Evolutionary conservation across 768 basidiomycete species (phyloP).

Genomic region (Amanita thiersii): DNA sequence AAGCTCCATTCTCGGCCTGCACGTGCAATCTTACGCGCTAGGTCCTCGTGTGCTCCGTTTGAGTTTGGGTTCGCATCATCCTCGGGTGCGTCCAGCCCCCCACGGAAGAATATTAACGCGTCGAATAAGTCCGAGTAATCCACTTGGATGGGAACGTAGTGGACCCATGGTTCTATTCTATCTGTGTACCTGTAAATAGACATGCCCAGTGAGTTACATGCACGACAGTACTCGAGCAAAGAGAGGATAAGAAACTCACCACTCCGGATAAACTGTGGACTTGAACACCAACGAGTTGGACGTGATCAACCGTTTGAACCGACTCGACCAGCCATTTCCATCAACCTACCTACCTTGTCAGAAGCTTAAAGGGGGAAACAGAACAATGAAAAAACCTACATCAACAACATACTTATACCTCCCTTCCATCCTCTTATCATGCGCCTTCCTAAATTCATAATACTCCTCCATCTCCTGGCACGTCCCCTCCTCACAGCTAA

Average conservation of each 20-base stretch:
- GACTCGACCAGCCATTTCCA: constrained; percentile 55
- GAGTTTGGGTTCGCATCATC: constrained; percentile 33
- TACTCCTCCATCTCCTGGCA: constrained; percentile 33
- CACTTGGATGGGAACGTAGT: constrained; percentile 61
- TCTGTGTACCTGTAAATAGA: constrained; percentile 46
- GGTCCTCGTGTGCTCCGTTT: constrained; percentile 45
- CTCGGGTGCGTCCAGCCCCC: constrained; percentile 16
- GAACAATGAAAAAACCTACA: constrained; percentile 23
- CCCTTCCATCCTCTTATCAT: constrained; percentile 32
- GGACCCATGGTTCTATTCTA: constrained; percentile 56
- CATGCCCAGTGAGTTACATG: too few relatives aligned
- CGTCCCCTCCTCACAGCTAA: constrained; percentile 29
- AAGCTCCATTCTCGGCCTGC: constrained; percentile 52
- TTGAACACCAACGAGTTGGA: constrained; percentile 56
- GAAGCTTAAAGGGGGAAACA: not conserved
- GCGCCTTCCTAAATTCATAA: constrained; percentile 38
- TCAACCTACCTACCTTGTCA: constrained; percentile 29
- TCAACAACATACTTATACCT: constrained; percentile 55
- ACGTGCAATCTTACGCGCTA: constrained; percentile 47
- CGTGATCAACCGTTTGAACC: constrained; percentile 55
- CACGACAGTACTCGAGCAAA: not conserved
- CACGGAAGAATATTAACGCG: constrained; percentile 63
- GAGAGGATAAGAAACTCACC: constrained; percentile 26
- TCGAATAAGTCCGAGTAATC: constrained; percentile 65
- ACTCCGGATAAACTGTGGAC: constrained; percentile 58